Conservation (phyloP, 805 yeast species). For the Cyberlindnera bimundalis region DNA sequence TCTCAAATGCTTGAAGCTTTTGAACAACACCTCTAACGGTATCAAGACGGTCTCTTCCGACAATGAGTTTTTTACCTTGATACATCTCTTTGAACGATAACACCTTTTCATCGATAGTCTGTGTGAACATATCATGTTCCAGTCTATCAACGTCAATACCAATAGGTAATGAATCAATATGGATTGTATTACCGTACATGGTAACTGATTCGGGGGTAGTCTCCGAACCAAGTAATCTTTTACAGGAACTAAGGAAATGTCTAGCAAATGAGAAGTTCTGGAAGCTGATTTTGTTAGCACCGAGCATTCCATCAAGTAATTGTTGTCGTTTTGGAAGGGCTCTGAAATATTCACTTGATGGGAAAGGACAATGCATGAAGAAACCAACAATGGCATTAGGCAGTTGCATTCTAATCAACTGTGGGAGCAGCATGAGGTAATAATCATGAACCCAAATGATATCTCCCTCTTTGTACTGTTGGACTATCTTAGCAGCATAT, state of each 20-base stretch:
- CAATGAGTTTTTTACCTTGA: constrained; percentile 68
- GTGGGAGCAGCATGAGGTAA: constrained; percentile 83
- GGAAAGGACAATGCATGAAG: constrained; percentile 93
- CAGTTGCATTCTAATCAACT: constrained; percentile 67
- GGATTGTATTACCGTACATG: constrained; percentile 74
- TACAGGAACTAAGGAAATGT: constrained; percentile 88
- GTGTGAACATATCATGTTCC: constrained; percentile 50
- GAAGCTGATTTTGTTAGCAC: constrained; percentile 82
- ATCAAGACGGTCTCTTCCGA: constrained; percentile 93
- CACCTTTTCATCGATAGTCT: constrained; percentile 57
- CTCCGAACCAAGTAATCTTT: constrained; percentile 76
- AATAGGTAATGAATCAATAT: constrained; percentile 75
- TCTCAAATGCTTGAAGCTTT: constrained; percentile 86
- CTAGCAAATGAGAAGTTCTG: constrained; percentile 84
- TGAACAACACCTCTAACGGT: constrained; percentile 91
- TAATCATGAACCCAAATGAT: constrained; percentile 93
- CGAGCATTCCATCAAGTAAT: constrained; percentile 86
- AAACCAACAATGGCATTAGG: constrained; percentile 89
- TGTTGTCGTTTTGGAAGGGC: constrained; percentile 81
- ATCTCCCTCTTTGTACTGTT: constrained; percentile 84
- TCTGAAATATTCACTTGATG: constrained; percentile 90
- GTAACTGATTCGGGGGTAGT: constrained; percentile 48
- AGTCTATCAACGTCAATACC: constrained; percentile 81
- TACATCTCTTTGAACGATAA: constrained; percentile 60
- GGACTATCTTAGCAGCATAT: constrained; percentile 72